Conservation (phyloP, 179 eudicot species). For the Pouteria campechiana region DNA sequence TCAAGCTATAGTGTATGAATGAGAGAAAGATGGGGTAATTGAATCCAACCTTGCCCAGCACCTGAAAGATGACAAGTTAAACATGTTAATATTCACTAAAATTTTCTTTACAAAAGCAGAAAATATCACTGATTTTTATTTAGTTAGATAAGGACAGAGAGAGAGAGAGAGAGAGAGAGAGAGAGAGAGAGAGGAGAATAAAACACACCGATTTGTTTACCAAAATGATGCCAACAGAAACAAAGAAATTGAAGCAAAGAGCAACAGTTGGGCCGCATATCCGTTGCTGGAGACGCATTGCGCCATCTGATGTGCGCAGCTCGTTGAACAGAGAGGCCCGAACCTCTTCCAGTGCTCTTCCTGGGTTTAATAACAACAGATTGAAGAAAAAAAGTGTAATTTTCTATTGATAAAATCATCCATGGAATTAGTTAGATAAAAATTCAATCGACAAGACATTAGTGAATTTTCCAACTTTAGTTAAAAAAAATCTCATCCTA, state of each 20-base stretch:
- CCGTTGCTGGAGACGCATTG: conserved; percentile 66
- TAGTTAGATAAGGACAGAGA: no score
- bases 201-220: conserved; percentile 71
- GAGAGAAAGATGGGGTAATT: conserved; percentile 85
- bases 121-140: neutral
- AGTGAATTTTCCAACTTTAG: no score
- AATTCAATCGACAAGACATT: no score
- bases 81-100: no score
- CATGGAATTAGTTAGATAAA: no score
- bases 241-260: conserved; percentile 82
- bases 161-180: neutral
- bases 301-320: conserved; percentile 45
- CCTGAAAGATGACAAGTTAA: conserved; percentile 29
- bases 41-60: conserved; percentile 73
- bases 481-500: no score
- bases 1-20: conserved; percentile 71
- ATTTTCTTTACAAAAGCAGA: neutral
- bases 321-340: conserved; percentile 70
- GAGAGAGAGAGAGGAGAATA: neutral
- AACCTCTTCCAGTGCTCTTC: conserved; percentile 77
- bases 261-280: conserved; percentile 71
- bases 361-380: conserved; percentile 14
- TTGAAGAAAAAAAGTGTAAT: neutral
- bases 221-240: conserved; percentile 79
- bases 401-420: neutral